Evolutionary conservation across 1,284 basidiomycete genomes (phyloP), one percentile per base, ranked within the genome.

Genomic region (Anthracocystis panici-leucophaei): DNA sequence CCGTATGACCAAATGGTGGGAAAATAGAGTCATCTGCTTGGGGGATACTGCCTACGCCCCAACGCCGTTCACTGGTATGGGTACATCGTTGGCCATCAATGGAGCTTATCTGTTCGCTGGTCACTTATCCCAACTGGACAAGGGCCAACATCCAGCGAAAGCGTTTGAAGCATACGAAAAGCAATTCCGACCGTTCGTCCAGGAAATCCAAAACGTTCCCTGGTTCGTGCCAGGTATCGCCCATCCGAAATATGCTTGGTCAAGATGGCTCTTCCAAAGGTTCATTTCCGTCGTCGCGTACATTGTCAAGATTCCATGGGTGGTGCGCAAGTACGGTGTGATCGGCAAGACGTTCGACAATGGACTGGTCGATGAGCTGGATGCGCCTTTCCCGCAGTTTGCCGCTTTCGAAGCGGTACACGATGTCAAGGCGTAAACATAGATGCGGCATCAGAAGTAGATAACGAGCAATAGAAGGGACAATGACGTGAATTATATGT

Each of bases 21-120:
- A 49, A 3, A 61, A 65, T 18, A 56, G 79, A 12, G 63, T 77
- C 25, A 70, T 80, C 23, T 72, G 72, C 25, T 12, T 79, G 1
- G 79, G 79, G 12, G 79, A 81, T 38, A 53, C 75, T 6, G 79
- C 75, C 0, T 77, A 76, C 52, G 64, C 65, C 3, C 78, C 79
- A 6, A 78, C 78, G 5, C 78, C 78, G 0, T 57, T 79, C 29
- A 69, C 70, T 8, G 75, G 75, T 10, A 78, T 73, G 71, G 79
- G 79, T 23, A 74, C 79, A 5, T 63, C 71, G 11, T 50, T 69
- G 1, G 77, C 72, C 20, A 65, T 81, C 44, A 31, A 61, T 12
- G 77, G 75, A 14, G 57, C 71, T 6, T 79, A 75, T 51, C 61
- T 74, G 18, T 67, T 81, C 27, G 72, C 78, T 9, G 72, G 66